Conservation (phyloP, 768 basidiomycete species). For the Serendipita indica region DNA sequence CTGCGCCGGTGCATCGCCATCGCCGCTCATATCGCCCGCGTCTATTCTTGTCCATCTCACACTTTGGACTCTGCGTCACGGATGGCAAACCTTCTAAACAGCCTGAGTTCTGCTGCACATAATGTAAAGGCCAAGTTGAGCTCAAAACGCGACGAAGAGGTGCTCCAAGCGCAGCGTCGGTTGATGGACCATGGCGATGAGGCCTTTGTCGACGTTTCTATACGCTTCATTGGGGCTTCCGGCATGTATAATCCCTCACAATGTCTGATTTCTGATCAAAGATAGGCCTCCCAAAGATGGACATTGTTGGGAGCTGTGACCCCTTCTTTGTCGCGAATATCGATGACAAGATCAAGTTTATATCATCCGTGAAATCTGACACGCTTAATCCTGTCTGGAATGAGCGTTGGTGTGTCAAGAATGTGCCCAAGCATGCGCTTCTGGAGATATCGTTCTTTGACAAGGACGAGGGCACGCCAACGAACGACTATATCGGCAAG, state of each 20-base stretch:
- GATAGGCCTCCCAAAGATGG: slow-evolving; percentile 43
- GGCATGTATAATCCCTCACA: slow-evolving; percentile 17
- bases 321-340: slow-evolving; percentile 60
- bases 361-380: slow-evolving; percentile 50
- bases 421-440: slow-evolving; percentile 49
- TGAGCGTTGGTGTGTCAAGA: slow-evolving; percentile 56
- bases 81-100: not conserved
- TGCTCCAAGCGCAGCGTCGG: not conserved
- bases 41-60: not conserved
- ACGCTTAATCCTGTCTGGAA: slow-evolving; percentile 59
- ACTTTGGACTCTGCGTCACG: not conserved
- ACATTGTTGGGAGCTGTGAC: slow-evolving; percentile 46
- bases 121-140: not conserved
- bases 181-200: not conserved
- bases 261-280: not conserved
- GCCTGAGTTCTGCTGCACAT: not conserved
- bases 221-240: slow-evolving; percentile 56
- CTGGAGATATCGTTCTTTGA: slow-evolving; percentile 50
- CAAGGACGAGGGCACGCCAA: slow-evolving; percentile 43
- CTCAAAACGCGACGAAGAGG: not conserved
- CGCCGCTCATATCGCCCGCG: not conserved
- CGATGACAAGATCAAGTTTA: slow-evolving; percentile 46
- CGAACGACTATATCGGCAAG: slow-evolving; percentile 51
- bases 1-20: too few species aligned
- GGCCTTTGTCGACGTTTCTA: slow-evolving; percentile 12